Conservation (phyloP, 108 stramenopile genomes). For the Fragilaria crotonensis region DNA sequence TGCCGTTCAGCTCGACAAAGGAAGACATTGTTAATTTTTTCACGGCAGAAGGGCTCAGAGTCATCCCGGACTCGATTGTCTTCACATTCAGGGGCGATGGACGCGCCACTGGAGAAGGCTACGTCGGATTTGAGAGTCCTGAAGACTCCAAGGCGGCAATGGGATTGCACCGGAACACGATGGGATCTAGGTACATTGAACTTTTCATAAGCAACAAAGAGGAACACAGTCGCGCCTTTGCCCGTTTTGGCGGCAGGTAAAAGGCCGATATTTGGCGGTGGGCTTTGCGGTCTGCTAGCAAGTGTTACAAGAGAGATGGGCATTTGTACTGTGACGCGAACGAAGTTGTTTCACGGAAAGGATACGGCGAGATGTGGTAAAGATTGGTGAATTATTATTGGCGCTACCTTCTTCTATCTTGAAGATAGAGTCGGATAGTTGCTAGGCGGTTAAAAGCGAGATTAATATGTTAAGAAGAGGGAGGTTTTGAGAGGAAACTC, state of each 20-base stretch:
- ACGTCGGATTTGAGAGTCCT: slow-evolving; percentile 73
- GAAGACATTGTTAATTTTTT: slow-evolving; percentile 89
- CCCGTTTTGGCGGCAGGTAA: slow-evolving; percentile 69
- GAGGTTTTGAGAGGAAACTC: too few relatives aligned
- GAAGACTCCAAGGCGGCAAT: slow-evolving; percentile 81
- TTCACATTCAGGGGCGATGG: slow-evolving; percentile 89
- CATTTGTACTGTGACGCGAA: too few relatives aligned
- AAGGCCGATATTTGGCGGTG: too few relatives aligned
- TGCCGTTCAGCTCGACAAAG: slow-evolving; percentile 87
- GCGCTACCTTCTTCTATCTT: too few relatives aligned
- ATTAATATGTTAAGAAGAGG: too few relatives aligned
- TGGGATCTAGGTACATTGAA: slow-evolving; percentile 92
- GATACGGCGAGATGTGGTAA: too few relatives aligned
- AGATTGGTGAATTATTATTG: too few relatives aligned
- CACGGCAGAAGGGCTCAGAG: slow-evolving; percentile 66
- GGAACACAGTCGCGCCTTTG: slow-evolving; percentile 72
- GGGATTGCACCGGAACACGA: slow-evolving; percentile 77
- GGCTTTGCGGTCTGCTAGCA: too few relatives aligned
- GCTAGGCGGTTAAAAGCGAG: too few relatives aligned
- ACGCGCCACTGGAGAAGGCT: slow-evolving; percentile 90
- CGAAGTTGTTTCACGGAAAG: too few relatives aligned
- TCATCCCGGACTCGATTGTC: slow-evolving; percentile 72
- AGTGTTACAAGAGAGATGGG: too few relatives aligned
- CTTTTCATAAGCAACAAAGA: slow-evolving; percentile 93
- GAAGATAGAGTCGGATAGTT: too few relatives aligned